Percentiles rank a stretch among this genome's conserved stretches.
Evolutionary conservation across 768 basidiomycete genomes (phyloP).

Genomic region (Artomyces pyxidatus): DNA sequence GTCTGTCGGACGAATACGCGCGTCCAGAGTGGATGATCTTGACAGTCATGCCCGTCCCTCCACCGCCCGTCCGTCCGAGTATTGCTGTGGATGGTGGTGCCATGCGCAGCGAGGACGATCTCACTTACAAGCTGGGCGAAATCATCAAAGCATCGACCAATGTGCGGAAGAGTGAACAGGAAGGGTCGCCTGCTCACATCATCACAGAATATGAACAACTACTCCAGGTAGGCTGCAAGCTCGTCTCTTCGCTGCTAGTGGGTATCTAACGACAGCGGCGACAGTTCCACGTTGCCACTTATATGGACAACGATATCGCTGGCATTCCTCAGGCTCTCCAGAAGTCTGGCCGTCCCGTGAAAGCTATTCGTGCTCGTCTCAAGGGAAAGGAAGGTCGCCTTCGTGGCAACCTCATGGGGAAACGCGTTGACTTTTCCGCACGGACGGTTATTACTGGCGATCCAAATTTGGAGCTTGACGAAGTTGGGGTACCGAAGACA

Average conservation of each 20-base stretch:
- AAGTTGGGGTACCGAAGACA: slow-evolving; percentile 91
- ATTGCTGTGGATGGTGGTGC: slow-evolving; percentile 96
- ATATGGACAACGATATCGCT: slow-evolving; percentile 99
- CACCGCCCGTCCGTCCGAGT: slow-evolving; percentile 95
- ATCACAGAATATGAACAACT: slow-evolving; percentile 95
- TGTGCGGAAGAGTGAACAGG: slow-evolving; percentile 87
- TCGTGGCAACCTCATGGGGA: slow-evolving; percentile 98
- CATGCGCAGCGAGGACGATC: slow-evolving; percentile 95
- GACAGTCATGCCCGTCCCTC: slow-evolving; percentile 95
- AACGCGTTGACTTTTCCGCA: slow-evolving; percentile 98
- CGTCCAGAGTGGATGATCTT: slow-evolving; percentile 99
- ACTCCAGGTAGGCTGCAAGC: slow-evolving; percentile 84
- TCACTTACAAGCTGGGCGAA: slow-evolving; percentile 96
- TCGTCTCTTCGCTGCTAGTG: slow-evolving; percentile 16
- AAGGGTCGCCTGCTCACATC: slow-evolving; percentile 94
- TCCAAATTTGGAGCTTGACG: slow-evolving; percentile 91
- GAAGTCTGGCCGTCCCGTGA: slow-evolving; percentile 95
- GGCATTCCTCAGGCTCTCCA: slow-evolving; percentile 96
- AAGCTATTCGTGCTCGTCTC: slow-evolving; percentile 94
- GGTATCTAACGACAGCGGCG: background rate
- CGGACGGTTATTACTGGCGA: slow-evolving; percentile 99
- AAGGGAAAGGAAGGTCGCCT: slow-evolving; percentile 99
- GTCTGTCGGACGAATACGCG: slow-evolving; percentile 92
- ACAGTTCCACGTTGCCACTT: slow-evolving; percentile 97
- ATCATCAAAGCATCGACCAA: slow-evolving; percentile 94